Evolutionary conservation across 768 basidiomycete species (phyloP), one percentile per base, ranked within the genome.

Genomic region (Rhizopogon vulgaris): DNA sequence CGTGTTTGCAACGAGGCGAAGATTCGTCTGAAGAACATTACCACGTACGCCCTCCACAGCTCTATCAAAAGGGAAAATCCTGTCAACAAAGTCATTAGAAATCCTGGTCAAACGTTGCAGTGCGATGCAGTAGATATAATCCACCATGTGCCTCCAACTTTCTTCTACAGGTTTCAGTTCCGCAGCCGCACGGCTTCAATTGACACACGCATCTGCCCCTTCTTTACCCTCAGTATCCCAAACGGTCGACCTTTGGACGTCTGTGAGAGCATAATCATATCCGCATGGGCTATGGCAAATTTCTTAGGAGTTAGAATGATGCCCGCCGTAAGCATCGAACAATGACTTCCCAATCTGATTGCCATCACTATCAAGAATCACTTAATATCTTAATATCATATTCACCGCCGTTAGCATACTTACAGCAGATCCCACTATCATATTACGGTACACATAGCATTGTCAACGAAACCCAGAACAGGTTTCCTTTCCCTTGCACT

Each of bases 1-100:
- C 67, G 67, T 68, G 67, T 56, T 37, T 49, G 38, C 60, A 58
- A 53, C 67, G 60, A 66, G 65, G 65, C 62, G 12, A 3, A 54
- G 56, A 60, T 55, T 42, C 39, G 3, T 48, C 18, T 30, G 47
- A 49, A 57, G 59, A 51, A 55, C 41, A 49, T 48, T 56, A 37
- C 49, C 53, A 36, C 38, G 48, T 53, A 42, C n/a, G 41, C n/a
- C 3, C 28, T 17, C 27, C 28, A 5, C 43, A 45, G 43, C 43
- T 45, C 17, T 32, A 18, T 8, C 12, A 30, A 17, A 43, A 12
- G n/a, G 28, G 43, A 46, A 28, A 32, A 7, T 12, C 17, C 8
- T 5, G 28, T 8, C 28, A 28, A 28, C 5, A 14, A 11, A 15
- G 25, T n/a, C 28, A 14, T 45, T 15, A 46, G 45, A 12, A 9